phyloP scores from a whole-genome alignment of 208 protist genomes.

The Trypanosomatidae sp. region DNA sequence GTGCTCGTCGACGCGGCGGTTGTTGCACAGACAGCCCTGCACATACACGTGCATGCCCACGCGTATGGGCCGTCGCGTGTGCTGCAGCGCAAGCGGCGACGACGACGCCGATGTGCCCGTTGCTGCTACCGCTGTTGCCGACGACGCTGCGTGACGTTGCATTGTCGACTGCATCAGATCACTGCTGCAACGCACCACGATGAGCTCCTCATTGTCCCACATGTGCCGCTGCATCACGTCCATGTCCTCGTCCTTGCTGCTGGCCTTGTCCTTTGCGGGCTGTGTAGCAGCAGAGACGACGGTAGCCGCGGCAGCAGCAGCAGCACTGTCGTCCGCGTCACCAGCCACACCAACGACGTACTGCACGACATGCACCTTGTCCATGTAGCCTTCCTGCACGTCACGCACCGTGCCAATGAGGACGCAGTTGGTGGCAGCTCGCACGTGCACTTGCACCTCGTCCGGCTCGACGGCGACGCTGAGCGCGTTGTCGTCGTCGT shows the following conservation, averaged over 20 bases:
- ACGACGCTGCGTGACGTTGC: too few relatives aligned
- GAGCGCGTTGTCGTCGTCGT: not conserved
- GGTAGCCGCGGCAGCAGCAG: too few relatives aligned
- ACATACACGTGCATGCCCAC: constrained; percentile 36
- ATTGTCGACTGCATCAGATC: too few relatives aligned
- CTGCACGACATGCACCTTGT: constrained; percentile 26
- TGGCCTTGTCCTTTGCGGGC: too few relatives aligned
- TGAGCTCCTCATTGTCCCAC: constrained; percentile 62
- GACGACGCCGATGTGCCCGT: too few relatives aligned
- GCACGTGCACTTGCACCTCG: constrained; percentile 34
- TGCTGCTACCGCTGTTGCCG: too few relatives aligned
- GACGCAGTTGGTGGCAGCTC: constrained; percentile 32
- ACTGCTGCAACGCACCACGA: constrained; percentile 59
- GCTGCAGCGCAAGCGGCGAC: constrained; percentile 7
- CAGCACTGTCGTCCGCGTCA: too few relatives aligned
- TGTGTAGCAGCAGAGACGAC: not conserved
- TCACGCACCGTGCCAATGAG: constrained; percentile 47
- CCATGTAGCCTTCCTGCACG: constrained; percentile 57
- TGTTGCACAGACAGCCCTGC: constrained; percentile 50
- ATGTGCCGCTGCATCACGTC: too few relatives aligned
- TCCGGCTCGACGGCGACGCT: not conserved
- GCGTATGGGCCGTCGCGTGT: constrained; percentile 30
- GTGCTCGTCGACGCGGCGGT: constrained; percentile 43
- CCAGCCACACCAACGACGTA: constrained; percentile 37
- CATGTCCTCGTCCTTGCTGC: too few relatives aligned